A percentile compares a stretch with the other conserved stretches of the same genome.
Evolutionary conservation across 805 yeast species (phyloP).

Genomic region (Pichia sporocuriosa): DNA sequence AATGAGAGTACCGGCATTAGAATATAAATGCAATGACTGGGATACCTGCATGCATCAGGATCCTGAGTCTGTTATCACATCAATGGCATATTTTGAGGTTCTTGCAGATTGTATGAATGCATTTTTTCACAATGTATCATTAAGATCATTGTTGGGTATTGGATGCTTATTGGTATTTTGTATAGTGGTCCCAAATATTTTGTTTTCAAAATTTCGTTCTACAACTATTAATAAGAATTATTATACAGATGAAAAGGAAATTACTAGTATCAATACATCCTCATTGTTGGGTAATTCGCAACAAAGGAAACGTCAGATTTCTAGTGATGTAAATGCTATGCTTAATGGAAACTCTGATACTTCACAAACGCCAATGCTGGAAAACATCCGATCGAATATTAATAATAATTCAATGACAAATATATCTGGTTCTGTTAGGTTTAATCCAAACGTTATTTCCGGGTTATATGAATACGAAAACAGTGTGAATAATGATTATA

Average conservation of each 20-base stretch:
- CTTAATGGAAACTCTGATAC: too few species aligned
- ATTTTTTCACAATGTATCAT: constrained; percentile 26
- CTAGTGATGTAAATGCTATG: too few species aligned
- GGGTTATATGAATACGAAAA: constrained; percentile 15
- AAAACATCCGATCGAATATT: background rate
- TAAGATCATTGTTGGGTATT: constrained; percentile 21
- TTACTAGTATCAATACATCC: too few species aligned
- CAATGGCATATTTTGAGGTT: constrained; percentile 30
- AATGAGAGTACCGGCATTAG: constrained; percentile 67
- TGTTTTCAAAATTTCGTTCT: constrained; percentile 24
- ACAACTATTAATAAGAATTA: constrained; percentile 23
- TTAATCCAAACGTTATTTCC: constrained; percentile 27
- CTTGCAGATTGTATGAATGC: constrained; percentile 30
- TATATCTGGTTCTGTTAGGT: constrained; percentile 19
- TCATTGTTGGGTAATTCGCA: too few species aligned
- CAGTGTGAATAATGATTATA: background rate
- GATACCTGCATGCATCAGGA: constrained; percentile 77
- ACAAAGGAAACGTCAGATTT: too few species aligned
- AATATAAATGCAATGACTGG: constrained; percentile 64
- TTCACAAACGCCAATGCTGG: background rate
- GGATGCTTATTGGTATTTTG: constrained; percentile 10
- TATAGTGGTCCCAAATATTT: constrained; percentile 24
- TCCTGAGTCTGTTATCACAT: constrained; percentile 40
- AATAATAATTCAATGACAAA: background rate
- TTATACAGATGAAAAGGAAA: constrained; percentile 11